Percentiles rank a stretch among this genome's conserved stretches.
These are phyloP conservation scores for Pleurotus citrinopileatus DNA, from an alignment of 768 basidiomycete species.

Conservation along the genomic window DNA sequence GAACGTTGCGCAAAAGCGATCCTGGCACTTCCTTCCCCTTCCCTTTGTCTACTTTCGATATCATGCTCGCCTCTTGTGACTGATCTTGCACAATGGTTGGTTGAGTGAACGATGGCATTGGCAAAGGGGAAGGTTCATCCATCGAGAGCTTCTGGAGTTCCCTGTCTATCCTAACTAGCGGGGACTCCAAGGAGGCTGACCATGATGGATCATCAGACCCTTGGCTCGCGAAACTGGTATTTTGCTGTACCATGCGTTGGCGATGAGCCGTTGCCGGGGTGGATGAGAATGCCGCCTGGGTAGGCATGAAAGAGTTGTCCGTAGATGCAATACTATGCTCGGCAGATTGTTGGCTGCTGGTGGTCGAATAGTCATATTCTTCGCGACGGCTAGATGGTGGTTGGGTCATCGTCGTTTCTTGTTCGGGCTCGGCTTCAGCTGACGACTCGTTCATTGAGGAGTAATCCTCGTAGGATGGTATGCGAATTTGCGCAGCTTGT, in stretches of 20 bases:
- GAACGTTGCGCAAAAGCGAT: conserved; percentile 45
- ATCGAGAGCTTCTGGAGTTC: conserved; percentile 55
- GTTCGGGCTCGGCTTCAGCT: conserved; percentile 33
- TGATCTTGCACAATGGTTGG: conserved; percentile 17
- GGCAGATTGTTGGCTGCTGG: conserved; percentile 20
- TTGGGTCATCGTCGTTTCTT: conserved; percentile 21
- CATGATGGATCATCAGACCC: conserved; percentile 58
- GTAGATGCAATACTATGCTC: conserved; percentile 49
- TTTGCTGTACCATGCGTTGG: conserved; percentile 28
- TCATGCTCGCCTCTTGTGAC: conserved; percentile 10
- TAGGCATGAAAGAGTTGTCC: conserved; percentile 74
- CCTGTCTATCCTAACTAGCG: conserved; percentile 63
- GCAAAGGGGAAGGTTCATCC: conserved; percentile 31
- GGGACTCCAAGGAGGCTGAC: conserved; percentile 73
- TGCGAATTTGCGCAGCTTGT: conserved; percentile 83
- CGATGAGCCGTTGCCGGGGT: conserved; percentile 58
- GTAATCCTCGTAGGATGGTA: conserved; percentile 71
- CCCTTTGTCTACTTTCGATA: conserved; percentile 34
- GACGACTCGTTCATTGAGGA: conserved; percentile 52
- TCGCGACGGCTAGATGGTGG: conserved; percentile 18
- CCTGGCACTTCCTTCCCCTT: conserved; percentile 43
- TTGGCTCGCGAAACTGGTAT: conserved; percentile 36
- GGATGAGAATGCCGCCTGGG: conserved; percentile 70
- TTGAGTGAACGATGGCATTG: conserved; percentile 17
- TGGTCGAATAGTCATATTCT: conserved; percentile 17